These are phyloP conservation scores for Larix kaempferi DNA, from an alignment of 75 land plant species.

Conservation along the genomic window DNA sequence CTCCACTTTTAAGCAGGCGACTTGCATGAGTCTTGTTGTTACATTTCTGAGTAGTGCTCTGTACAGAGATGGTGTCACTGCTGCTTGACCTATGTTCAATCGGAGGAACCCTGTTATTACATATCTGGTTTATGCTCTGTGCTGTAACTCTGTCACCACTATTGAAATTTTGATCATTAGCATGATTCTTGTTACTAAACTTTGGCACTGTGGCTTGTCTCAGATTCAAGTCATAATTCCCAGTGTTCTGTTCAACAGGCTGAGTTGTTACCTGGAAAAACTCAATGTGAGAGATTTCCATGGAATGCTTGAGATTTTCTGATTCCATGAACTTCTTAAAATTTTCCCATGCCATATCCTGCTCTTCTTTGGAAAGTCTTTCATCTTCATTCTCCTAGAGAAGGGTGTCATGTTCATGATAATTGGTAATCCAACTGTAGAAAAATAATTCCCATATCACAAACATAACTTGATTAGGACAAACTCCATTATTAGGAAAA, in stretches of 20 bases:
- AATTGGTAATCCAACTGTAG: conserved; percentile 85
- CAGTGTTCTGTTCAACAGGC: background rate
- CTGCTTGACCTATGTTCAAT: no score
- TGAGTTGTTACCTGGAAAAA: conserved; percentile 1
- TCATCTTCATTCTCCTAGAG: conserved; percentile 93
- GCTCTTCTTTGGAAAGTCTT: conserved; percentile 86
- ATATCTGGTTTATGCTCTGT: background rate
- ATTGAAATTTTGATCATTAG: no score
- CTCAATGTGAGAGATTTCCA: background rate
- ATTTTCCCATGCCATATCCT: conserved; percentile 79
- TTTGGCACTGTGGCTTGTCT: background rate
- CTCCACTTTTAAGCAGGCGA: no score
- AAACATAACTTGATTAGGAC: no score
- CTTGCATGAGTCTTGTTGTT: no score
- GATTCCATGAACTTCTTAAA: conserved; percentile 47
- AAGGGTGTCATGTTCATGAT: conserved; percentile 91
- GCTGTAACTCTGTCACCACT: background rate
- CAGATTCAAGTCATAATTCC: background rate
- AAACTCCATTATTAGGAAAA: no score
- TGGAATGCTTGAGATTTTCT: conserved; percentile 31
- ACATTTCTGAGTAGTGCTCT: no score
- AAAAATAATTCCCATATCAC: no score
- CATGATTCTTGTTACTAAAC: background rate
- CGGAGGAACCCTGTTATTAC: background rate
- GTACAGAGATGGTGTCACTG: no score